Evolutionary conservation across 495 filamentous ascomycete genomes (phyloP).

Genomic region (Cetradonia linearis): DNA sequence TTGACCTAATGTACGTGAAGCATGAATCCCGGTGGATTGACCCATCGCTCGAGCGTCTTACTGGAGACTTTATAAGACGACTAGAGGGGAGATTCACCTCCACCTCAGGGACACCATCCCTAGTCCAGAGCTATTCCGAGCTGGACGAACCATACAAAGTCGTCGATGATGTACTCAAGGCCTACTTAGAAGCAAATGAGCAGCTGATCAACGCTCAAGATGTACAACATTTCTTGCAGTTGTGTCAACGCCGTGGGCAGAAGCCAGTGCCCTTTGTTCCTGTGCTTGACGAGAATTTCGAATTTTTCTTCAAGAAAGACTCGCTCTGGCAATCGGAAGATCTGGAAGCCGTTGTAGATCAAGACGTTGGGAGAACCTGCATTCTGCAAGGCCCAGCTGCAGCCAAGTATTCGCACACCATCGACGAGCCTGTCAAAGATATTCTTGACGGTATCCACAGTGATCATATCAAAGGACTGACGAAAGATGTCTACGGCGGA

Average conservation of each 20-base stretch:
- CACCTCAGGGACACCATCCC: slow-evolving; percentile 53
- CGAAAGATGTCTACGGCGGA: slow-evolving; percentile 67
- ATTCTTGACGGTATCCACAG: slow-evolving; percentile 86
- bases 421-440: slow-evolving; percentile 88
- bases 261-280: slow-evolving; percentile 97
- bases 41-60: slow-evolving; percentile 64
- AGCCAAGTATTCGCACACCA: slow-evolving; percentile 73
- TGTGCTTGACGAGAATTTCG: slow-evolving; percentile 84
- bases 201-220: slow-evolving; percentile 97
- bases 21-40: slow-evolving; percentile 95
- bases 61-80: slow-evolving; percentile 89
- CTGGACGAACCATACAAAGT: slow-evolving; percentile 71
- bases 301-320: slow-evolving; percentile 99
- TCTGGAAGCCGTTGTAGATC: slow-evolving; percentile 84
- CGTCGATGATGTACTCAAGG: slow-evolving; percentile 65
- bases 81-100: slow-evolving; percentile 86
- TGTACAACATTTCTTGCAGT: slow-evolving; percentile 85
- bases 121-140: slow-evolving; percentile 78
- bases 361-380: slow-evolving; percentile 89
- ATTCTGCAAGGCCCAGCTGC: slow-evolving; percentile 95
- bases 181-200: slow-evolving; percentile 73
- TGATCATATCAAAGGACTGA: slow-evolving; percentile 68
- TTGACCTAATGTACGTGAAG: slow-evolving; percentile 91
- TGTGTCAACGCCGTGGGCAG: slow-evolving; percentile 88
- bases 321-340: slow-evolving; percentile 99